These are phyloP conservation scores for Trichoderma sp. DNA, from an alignment of 2,329 filamentous ascomycete genomes.

Conservation along the genomic window DNA sequence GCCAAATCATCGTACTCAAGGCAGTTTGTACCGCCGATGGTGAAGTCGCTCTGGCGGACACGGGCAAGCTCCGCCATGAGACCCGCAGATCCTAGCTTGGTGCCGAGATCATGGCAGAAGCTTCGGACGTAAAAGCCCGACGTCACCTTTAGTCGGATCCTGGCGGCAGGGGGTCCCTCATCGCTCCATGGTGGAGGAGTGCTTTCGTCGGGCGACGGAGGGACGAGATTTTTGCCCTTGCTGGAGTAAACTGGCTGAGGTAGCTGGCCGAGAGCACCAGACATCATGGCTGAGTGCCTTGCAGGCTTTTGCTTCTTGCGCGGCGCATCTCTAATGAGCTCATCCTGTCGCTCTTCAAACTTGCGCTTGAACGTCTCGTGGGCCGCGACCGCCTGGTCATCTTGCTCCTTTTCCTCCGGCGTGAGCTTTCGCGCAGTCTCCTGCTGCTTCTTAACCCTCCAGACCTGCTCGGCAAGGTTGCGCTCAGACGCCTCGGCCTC, in stretches of 20 bases:
- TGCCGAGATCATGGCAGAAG: constrained; percentile 86
- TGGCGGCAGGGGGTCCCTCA: constrained; percentile 71
- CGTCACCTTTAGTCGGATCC: constrained; percentile 85
- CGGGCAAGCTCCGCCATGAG: constrained; percentile 84
- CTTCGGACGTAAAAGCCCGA: constrained; percentile 97
- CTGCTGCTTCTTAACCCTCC: constrained; percentile 59
- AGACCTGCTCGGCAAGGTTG: constrained; percentile 70
- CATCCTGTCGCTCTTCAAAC: constrained; percentile 57
- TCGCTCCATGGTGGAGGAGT: constrained; percentile 57
- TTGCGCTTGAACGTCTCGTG: constrained; percentile 58
- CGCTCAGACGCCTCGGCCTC: constrained; percentile 76
- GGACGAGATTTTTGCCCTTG: constrained; percentile 54
- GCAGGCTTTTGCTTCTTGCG: constrained; percentile 33
- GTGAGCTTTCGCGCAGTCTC: constrained; percentile 49
- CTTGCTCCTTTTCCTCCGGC: constrained; percentile 54
- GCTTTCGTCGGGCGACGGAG: constrained; percentile 45
- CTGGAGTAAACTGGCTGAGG: constrained; percentile 42
- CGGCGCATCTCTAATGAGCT: constrained; percentile 52
- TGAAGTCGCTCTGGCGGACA: constrained; percentile 77
- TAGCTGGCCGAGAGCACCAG: constrained; percentile 53
- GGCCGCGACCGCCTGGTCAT: constrained; percentile 53
- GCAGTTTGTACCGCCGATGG: constrained; percentile 66
- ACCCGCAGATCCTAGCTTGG: constrained; percentile 75
- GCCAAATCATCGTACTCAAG: constrained; percentile 75
- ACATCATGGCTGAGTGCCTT: constrained; percentile 51